Evolutionary conservation across 1,139 yeast genomes (phyloP).

Genomic region (Hansenula sp.): DNA sequence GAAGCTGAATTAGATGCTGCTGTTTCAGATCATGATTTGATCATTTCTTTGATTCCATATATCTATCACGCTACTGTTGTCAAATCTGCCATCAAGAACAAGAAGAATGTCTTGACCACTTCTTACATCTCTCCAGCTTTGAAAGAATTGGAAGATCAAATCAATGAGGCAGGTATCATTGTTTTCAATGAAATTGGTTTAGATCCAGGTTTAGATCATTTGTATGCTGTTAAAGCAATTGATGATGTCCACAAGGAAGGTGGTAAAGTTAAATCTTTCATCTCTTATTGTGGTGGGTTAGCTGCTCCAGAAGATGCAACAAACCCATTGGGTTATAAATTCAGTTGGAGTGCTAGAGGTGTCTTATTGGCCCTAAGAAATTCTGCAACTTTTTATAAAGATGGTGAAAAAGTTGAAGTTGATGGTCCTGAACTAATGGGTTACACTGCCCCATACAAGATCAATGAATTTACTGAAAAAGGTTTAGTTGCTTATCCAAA

Average conservation of each 20-base stretch:
- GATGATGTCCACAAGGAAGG: conserved; percentile 91
- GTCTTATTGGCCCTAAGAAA: conserved; percentile 93
- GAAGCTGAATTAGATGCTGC: conserved; percentile 72
- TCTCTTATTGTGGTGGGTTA: conserved; percentile 97
- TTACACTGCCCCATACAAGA: conserved; percentile 90
- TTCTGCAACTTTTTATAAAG: conserved; percentile 83
- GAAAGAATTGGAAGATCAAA: conserved; percentile 72
- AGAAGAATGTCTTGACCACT: conserved; percentile 93
- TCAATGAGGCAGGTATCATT: conserved; percentile 80
- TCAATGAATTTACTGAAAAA: conserved; percentile 78
- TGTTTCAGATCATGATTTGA: conserved; percentile 76
- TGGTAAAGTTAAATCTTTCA: conserved; percentile 90
- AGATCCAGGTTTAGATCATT: conserved; percentile 98
- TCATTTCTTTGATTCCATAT: conserved; percentile 94
- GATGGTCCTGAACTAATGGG: conserved; percentile 92
- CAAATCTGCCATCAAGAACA: conserved; percentile 85
- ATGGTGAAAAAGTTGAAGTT: conserved; percentile 78
- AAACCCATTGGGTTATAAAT: conserved; percentile 97
- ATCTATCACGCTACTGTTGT: conserved; percentile 91
- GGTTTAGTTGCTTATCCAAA: conserved; percentile 89
- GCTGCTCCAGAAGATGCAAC: conserved; percentile 98
- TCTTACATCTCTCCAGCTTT: conserved; percentile 94
- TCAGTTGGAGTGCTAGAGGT: conserved; percentile 99
- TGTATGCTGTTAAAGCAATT: conserved; percentile 96
- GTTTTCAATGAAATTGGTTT: conserved; percentile 93